These are phyloP conservation scores for Marasmius sp. DNA, from an alignment of 1,284 basidiomycete species.

Conservation along the genomic window DNA sequence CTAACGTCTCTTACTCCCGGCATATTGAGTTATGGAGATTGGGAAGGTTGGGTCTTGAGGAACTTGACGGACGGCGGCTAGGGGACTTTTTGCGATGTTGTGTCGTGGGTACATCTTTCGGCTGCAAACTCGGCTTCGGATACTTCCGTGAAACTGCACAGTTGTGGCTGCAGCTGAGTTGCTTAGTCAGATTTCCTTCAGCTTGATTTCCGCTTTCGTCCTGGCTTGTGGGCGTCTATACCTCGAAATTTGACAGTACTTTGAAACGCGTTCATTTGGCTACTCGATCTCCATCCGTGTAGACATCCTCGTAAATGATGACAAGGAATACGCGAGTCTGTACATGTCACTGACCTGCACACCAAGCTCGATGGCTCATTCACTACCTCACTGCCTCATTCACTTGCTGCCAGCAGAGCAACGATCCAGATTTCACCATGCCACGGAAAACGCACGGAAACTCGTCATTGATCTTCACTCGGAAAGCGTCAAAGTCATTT, in stretches of 20 bases:
- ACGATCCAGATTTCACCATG: too few species aligned
- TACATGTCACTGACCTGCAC: too few species aligned
- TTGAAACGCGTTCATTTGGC: not conserved
- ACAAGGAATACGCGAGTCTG: too few species aligned
- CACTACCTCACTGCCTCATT: too few species aligned
- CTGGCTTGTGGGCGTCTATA: not conserved
- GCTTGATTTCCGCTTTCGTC: not conserved
- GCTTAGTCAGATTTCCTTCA: not conserved
- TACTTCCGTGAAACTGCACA: not conserved
- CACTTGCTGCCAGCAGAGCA: too few species aligned
- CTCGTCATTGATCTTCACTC: too few species aligned
- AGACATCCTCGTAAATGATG: too few species aligned
- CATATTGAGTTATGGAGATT: conserved; percentile 59
- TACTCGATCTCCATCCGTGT: too few species aligned
- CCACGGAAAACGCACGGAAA: too few species aligned
- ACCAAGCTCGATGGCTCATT: too few species aligned
- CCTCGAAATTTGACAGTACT: not conserved
- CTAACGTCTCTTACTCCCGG: conserved; percentile 92
- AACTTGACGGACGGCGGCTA: conserved; percentile 17
- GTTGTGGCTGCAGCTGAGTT: not conserved
- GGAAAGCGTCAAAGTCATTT: too few species aligned
- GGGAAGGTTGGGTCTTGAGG: conserved; percentile 38
- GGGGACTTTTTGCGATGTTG: not conserved
- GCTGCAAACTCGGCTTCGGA: not conserved
- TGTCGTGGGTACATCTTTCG: not conserved